Evolutionary conservation across 2,329 filamentous ascomycete genomes (phyloP).

Genomic region (Colletotrichum abscissum): DNA sequence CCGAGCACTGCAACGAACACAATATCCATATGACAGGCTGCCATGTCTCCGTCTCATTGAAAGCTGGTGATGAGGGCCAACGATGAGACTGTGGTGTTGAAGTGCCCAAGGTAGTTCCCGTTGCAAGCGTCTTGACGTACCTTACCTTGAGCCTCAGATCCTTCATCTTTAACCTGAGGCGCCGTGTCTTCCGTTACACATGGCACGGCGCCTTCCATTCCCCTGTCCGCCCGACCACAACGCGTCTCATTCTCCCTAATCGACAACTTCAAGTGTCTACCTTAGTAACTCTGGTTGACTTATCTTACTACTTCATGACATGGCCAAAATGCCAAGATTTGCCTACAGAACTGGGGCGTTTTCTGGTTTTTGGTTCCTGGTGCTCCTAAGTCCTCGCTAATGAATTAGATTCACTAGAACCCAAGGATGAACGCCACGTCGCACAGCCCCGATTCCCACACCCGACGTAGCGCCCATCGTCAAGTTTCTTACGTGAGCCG

Average conservation of each 20-base stretch:
- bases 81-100: not conserved
- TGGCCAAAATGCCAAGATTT: not conserved
- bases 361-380: not conserved
- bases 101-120: too few relatives aligned
- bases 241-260: not conserved
- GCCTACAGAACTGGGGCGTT: not conserved
- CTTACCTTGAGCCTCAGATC: not conserved
- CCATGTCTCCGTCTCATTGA: not conserved
- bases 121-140: not conserved
- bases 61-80: not conserved
- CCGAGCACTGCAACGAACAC: not conserved
- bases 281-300: not conserved
- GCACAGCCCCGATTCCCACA: slow-evolving; percentile 21
- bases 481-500: slow-evolving; percentile 31
- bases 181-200: not conserved
- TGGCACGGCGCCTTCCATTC: not conserved
- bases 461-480: not conserved
- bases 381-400: slow-evolving; percentile 1
- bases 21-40: not conserved
- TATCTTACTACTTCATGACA: not conserved
- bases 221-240: not conserved
- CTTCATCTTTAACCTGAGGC: not conserved
- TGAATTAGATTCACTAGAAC: not conserved
- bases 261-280: not conserved
- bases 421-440: slow-evolving; percentile 12